These are phyloP conservation scores for Puccinia horiana DNA, from an alignment of 1,284 basidiomycete genomes.

Conservation along the genomic window DNA sequence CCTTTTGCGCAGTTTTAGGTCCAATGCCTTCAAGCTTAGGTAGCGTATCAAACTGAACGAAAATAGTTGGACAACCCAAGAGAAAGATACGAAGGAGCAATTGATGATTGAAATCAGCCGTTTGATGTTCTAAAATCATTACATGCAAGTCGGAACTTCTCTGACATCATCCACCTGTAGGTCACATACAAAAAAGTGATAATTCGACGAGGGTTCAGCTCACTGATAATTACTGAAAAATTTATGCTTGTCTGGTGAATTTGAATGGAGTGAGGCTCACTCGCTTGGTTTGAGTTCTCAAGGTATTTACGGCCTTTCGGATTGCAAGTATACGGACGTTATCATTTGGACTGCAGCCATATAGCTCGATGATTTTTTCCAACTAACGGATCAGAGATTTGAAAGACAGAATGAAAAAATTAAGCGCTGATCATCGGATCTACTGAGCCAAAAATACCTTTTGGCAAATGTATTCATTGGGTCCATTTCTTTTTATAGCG, in stretches of 20 bases:
- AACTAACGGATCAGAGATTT: not conserved
- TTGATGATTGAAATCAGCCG: not conserved
- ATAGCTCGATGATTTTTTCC: slow-evolving; percentile 27
- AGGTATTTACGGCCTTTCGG: not conserved
- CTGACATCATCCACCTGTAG: slow-evolving; percentile 11
- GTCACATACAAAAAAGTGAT: not conserved
- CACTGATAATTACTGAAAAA: not conserved
- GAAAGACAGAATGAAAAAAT: not conserved
- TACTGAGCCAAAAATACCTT: slow-evolving; percentile 22
- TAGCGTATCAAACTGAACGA: slow-evolving; percentile 16
- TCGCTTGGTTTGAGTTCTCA: slow-evolving; percentile 28
- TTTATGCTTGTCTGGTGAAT: not conserved
- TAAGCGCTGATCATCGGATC: not conserved
- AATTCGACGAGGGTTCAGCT: not conserved
- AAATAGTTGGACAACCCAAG: not conserved
- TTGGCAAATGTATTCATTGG: slow-evolving; percentile 34
- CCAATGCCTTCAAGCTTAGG: slow-evolving; percentile 30
- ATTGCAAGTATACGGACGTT: slow-evolving; percentile 20
- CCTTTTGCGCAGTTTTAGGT: slow-evolving; percentile 22
- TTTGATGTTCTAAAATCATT: not conserved
- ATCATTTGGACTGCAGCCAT: slow-evolving; percentile 12
- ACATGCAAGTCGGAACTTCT: not conserved
- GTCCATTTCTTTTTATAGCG: slow-evolving; percentile 9
- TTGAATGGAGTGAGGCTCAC: not conserved
- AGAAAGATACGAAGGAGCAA: not conserved